A percentile compares a stretch with the other conserved stretches of the same genome.
Conservation (phyloP, 2,329 filamentous ascomycete species). For the Ceratocystis destructans region DNA sequence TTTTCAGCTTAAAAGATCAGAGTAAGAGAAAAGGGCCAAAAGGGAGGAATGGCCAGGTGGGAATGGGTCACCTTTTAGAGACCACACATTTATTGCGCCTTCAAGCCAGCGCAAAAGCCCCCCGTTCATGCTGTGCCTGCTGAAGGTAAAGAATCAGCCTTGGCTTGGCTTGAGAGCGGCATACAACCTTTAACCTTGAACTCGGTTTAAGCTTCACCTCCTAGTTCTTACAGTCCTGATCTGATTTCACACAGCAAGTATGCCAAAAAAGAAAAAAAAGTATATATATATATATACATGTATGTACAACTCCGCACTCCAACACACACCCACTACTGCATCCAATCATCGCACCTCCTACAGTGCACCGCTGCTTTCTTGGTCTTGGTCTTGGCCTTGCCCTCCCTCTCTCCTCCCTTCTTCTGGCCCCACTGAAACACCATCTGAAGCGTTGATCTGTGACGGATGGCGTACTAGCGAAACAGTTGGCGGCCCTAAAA, state of each 20-base stretch:
- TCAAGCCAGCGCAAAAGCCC: background rate
- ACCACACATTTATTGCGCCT: background rate
- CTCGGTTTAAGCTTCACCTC: too few species aligned
- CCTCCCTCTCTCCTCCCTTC: background rate
- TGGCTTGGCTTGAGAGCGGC: background rate
- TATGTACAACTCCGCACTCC: too few species aligned
- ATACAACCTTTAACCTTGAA: too few species aligned
- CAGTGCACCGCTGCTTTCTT: background rate
- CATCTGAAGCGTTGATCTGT: slow-evolving; percentile 17
- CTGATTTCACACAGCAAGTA: too few species aligned
- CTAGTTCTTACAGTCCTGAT: too few species aligned
- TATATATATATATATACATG: too few species aligned
- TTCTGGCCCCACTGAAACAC: slow-evolving; percentile 14
- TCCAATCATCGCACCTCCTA: too few species aligned
- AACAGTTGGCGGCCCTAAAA: slow-evolving; percentile 9
- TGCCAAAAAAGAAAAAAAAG: too few species aligned
- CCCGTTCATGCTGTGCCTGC: background rate
- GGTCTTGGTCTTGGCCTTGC: background rate
- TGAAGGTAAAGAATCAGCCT: background rate
- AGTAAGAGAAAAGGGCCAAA: background rate
- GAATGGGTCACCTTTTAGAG: background rate
- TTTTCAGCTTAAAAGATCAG: background rate
- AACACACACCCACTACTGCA: too few species aligned
- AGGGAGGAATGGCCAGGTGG: background rate
- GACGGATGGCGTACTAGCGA: slow-evolving; percentile 12